Evolutionary conservation across 768 basidiomycete species (phyloP).

Genomic region (Heimioporus sp.): DNA sequence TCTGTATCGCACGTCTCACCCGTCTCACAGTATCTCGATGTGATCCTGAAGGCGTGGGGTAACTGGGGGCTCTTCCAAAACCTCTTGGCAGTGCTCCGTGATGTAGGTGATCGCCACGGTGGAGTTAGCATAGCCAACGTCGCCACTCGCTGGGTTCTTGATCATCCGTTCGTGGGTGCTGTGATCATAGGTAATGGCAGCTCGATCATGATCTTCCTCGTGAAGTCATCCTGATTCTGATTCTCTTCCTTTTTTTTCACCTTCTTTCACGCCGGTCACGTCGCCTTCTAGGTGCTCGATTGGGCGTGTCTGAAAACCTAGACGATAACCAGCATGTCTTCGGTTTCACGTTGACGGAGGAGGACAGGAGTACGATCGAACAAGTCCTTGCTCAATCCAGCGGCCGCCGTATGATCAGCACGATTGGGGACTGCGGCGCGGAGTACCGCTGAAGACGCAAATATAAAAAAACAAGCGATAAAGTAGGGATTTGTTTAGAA

Average conservation of each 20-base stretch:
- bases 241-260: neutral
- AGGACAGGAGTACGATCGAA: constrained; percentile 64
- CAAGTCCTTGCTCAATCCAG: constrained; percentile 60
- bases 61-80: constrained; percentile 73
- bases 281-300: constrained; percentile 52
- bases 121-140: constrained; percentile 72
- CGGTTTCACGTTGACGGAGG: constrained; percentile 50
- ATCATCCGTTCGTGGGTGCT: constrained; percentile 74
- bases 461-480: too few species aligned
- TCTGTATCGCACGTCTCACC: neutral
- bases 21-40: constrained; percentile 67
- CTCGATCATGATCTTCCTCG: constrained; percentile 1
- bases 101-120: constrained; percentile 66
- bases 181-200: constrained; percentile 63
- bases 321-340: constrained; percentile 67
- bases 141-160: constrained; percentile 80
- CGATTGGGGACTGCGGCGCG: constrained; percentile 80
- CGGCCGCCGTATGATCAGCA: constrained; percentile 57
- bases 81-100: constrained; percentile 55
- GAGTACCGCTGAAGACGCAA: constrained; percentile 60
- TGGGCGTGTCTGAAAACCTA: constrained; percentile 73
- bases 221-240: constrained; percentile 1
- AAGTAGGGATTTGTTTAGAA: too few species aligned
- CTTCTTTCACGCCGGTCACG: neutral
- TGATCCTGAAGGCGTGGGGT: constrained; percentile 80